Conservation (phyloP, 1,284 basidiomycete genomes). For the Lentinula novae-zelandiae region DNA sequence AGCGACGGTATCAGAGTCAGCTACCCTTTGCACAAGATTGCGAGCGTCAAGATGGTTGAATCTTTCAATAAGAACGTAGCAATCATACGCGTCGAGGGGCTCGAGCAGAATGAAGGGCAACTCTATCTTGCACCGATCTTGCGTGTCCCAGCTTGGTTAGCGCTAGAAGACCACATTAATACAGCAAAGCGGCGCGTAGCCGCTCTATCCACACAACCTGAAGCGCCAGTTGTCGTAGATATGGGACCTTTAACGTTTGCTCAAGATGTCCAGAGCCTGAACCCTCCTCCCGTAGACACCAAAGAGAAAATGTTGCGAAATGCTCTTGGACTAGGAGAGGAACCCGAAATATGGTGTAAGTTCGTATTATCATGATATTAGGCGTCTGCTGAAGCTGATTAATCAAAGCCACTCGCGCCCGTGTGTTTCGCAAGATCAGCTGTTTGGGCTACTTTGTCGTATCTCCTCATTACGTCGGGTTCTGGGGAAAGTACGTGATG, state of each 20-base stretch:
- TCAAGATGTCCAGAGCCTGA: slow-evolving; percentile 21
- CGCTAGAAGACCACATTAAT: slow-evolving; percentile 24
- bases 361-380: slow-evolving; percentile 11
- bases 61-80: slow-evolving; percentile 20
- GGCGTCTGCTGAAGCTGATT: neutral
- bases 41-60: slow-evolving; percentile 20
- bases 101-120: slow-evolving; percentile 13
- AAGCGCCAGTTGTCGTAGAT: slow-evolving; percentile 36
- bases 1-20: slow-evolving; percentile 50
- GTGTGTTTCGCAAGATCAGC: slow-evolving; percentile 31
- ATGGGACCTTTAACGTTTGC: slow-evolving; percentile 38
- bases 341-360: slow-evolving; percentile 44
- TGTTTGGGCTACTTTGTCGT: slow-evolving; percentile 44
- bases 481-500: slow-evolving; percentile 46
- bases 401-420: slow-evolving; percentile 33
- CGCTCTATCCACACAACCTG: slow-evolving; percentile 10
- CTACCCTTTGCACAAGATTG: slow-evolving; percentile 50
- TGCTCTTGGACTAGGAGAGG: slow-evolving; percentile 30
- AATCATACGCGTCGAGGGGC: slow-evolving; percentile 21
- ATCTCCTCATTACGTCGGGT: slow-evolving; percentile 38
- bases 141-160: slow-evolving; percentile 24
- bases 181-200: slow-evolving; percentile 26
- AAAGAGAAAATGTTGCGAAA: slow-evolving; percentile 30
- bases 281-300: slow-evolving; percentile 16
- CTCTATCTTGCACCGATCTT: slow-evolving; percentile 32